Conservation (phyloP, 805 yeast species). For the Candida boidinii region DNA sequence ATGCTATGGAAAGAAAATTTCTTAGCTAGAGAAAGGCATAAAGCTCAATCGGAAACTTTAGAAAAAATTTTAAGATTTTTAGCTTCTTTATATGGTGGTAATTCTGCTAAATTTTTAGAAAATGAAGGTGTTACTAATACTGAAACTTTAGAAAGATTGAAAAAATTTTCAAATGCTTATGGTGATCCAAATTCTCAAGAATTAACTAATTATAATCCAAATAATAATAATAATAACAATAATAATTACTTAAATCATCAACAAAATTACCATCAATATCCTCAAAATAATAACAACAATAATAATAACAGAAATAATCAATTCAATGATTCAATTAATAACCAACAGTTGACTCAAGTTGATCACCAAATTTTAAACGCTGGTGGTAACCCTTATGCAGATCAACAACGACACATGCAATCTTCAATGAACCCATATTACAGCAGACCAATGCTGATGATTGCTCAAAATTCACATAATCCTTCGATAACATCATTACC, state of each 20-base stretch:
- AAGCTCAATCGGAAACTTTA: conserved; percentile 77
- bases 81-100: conserved; percentile 71
- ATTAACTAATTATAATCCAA: not conserved
- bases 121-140: conserved; percentile 9
- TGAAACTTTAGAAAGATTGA: no score
- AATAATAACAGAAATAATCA: no score
- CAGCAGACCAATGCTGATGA: conserved; percentile 7
- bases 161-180: no score
- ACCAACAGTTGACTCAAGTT: no score
- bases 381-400: no score
- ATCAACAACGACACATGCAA: not conserved
- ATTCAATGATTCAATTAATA: no score
- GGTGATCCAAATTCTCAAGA: not conserved
- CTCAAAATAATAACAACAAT: not conserved
- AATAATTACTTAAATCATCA: not conserved
- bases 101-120: conserved; percentile 32
- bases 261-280: no score
- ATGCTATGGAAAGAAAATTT: conserved; percentile 86
- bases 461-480: conserved; percentile 5
- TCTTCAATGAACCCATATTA: not conserved
- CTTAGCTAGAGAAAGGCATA: conserved; percentile 75
- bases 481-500: not conserved
- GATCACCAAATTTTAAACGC: no score
- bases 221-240: not conserved
- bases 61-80: conserved; percentile 82